These are phyloP conservation scores for Backusella tuberculispora DNA, from an alignment of 192 early-diverging fungal genomes.

Conservation along the genomic window DNA sequence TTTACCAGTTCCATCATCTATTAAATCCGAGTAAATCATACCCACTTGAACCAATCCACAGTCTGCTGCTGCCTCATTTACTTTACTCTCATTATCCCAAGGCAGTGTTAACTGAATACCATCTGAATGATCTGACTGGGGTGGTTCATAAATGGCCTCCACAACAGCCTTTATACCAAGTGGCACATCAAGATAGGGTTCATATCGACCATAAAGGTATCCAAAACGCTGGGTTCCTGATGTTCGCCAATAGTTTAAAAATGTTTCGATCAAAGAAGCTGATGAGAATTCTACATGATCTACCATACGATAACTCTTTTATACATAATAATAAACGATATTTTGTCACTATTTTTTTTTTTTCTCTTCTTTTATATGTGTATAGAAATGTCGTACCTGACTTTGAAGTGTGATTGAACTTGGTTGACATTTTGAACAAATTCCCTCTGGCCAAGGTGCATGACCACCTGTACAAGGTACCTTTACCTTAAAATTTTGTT, in stretches of 20 bases:
- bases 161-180: conserved; percentile 97
- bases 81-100: conserved; percentile 61
- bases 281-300: conserved; percentile 97
- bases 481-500: conserved; percentile 79
- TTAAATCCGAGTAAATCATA: conserved; percentile 93
- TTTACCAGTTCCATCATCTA: conserved; percentile 76
- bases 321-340: background rate
- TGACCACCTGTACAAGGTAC: conserved; percentile 79
- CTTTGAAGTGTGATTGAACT: conserved; percentile 86
- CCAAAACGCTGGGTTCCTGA: conserved; percentile 92
- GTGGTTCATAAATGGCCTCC: conserved; percentile 91
- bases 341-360: background rate
- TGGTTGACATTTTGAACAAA: conserved; percentile 98
- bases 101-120: conserved; percentile 65
- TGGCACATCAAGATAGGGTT: conserved; percentile 88
- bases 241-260: conserved; percentile 85
- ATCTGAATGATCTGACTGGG: conserved; percentile 80
- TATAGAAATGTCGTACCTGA: conserved; percentile 50
- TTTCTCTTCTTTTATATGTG: background rate
- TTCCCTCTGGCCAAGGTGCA: conserved; percentile 89
- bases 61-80: conserved; percentile 61
- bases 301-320: conserved; percentile 87
- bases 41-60: conserved; percentile 81
- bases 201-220: conserved; percentile 92
- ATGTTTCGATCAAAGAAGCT: conserved; percentile 75